Evolutionary conservation across 305 asterid genomes (phyloP), one percentile per base, ranked within the genome.

Genomic region (Solanum chacoense): DNA sequence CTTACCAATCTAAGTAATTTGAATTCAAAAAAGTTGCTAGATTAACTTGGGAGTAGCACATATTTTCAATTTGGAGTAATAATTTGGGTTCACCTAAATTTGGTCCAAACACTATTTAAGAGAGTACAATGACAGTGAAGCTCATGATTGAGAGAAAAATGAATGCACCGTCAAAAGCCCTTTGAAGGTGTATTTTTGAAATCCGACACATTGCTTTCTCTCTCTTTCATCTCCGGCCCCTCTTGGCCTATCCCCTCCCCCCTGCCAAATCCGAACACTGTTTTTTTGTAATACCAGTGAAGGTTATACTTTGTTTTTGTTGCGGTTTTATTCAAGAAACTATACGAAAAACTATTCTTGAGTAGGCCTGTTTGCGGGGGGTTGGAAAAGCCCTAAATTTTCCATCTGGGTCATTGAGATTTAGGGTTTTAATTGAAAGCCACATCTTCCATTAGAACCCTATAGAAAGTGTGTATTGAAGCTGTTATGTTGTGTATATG

Each of bases 341-440:
- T 63, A 63, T 63, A 8, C 59, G 59, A 80, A 8, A 80, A 55
- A 12, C 37, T 80, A 31, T 80, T 42, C 71, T 81, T 16, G 71
- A 81, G 28, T 42, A 50, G 26, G 69, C 71, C 38, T 80, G 10
- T 42, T 80, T 81, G 86, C 3, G 16, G 85, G 18, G 85, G 69
- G 26, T 42, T 42, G 67, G 28, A 45, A 83, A 77, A 84, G 77
- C 90, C 90, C 90, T 91, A 29, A 45, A 89, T 85, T 87, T 45
- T 35, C 26, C 87, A 75, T 90, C 90, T 85, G 87, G 92, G 91
- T 91, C 89, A 90, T 91, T 35, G 90, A 88, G 97, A 93, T 87
- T 92, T 91, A 93, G 95, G 95, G 93, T 91, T 93, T 29, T 72
- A 73, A 34, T 72, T 59, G 59, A 69, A 29, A 72, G 36, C 76